Conservation (phyloP, 306 rosid species). For the Begonia peltatifolia region DNA sequence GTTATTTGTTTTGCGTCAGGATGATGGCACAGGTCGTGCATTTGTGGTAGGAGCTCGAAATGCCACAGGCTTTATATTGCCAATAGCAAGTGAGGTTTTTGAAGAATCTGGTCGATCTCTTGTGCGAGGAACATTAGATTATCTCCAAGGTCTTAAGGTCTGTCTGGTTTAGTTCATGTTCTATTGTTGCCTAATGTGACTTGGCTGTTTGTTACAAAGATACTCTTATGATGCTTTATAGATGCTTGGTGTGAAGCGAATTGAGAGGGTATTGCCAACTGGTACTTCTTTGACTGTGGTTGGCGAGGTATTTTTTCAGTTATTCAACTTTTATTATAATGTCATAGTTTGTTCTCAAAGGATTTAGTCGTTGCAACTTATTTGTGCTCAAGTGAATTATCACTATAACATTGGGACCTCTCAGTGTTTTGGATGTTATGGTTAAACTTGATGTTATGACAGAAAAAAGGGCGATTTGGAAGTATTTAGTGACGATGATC, state of each 20-base stretch:
- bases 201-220: neutral
- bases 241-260: constrained; percentile 98
- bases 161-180: constrained; percentile 10
- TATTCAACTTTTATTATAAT: neutral
- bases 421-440: no score
- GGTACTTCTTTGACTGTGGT: constrained; percentile 94
- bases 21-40: constrained; percentile 76
- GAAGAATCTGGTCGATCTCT: constrained; percentile 95
- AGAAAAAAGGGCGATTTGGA: no score
- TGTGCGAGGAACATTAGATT: constrained; percentile 93
- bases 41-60: constrained; percentile 81
- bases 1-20: constrained; percentile 22
- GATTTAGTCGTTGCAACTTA: no score
- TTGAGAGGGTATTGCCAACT: constrained; percentile 83
- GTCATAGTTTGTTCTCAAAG: neutral
- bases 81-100: constrained; percentile 81
- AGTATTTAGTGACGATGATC: no score
- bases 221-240: constrained; percentile 17
- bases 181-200: constrained; percentile 5
- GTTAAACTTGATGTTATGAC: no score
- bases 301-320: constrained; percentile 65
- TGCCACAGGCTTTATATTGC: constrained; percentile 77
- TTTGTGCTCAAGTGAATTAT: no score
- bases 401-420: no score
- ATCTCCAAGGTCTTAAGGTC: constrained; percentile 98